Evolutionary conservation across 768 basidiomycete genomes (phyloP).

Genomic region (Clitopilus hobsonii): DNA sequence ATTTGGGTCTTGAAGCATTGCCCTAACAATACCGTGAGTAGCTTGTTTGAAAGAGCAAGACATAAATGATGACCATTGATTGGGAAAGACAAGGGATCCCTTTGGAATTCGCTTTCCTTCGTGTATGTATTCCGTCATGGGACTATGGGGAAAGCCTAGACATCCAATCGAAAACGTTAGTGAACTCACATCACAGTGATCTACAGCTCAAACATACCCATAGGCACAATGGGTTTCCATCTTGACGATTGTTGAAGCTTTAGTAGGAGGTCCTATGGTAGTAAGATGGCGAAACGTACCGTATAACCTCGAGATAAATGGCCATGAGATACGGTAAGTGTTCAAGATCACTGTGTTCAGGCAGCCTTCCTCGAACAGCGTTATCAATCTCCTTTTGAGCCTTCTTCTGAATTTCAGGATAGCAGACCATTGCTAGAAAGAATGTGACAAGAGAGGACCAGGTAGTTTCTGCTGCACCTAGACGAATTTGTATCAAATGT

Average conservation of each 20-base stretch:
- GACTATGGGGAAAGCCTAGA: neutral
- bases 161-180: neutral
- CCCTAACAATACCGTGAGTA: too few species aligned
- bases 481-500: constrained; percentile 2
- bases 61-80: neutral
- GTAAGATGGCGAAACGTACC: neutral
- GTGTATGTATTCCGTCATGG: neutral
- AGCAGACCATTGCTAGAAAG: neutral
- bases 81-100: neutral
- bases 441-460: neutral
- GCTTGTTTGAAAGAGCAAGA: neutral
- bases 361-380: neutral
- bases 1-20: neutral
- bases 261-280: neutral
- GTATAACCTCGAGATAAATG: neutral
- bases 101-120: neutral
- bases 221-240: neutral
- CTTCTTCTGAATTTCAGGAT: neutral
- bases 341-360: neutral
- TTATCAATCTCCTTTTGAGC: neutral
- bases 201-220: neutral
- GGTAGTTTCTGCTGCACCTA: neutral
- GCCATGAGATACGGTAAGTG: neutral
- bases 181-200: neutral
- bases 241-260: neutral